Conservation (phyloP, 768 basidiomycete genomes). For the Pleurotus platypus region DNA sequence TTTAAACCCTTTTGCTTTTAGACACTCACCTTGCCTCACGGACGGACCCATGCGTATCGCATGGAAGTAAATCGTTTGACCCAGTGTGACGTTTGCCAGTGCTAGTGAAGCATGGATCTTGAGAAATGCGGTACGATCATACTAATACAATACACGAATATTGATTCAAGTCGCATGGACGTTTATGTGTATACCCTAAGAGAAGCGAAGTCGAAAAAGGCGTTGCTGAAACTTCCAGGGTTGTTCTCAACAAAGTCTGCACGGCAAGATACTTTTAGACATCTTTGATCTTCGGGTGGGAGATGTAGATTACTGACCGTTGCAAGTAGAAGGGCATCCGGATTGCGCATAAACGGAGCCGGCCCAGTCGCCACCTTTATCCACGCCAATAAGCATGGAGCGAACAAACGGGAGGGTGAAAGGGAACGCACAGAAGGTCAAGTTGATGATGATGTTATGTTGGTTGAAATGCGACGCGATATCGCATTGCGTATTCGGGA, state of each 20-base stretch:
- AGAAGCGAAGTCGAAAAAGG: conserved; percentile 63
- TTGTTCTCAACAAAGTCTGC: conserved; percentile 58
- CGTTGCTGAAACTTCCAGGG: conserved; percentile 52
- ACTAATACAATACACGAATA: no score
- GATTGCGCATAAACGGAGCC: conserved; percentile 39
- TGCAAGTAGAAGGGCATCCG: conserved; percentile 52
- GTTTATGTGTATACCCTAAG: conserved; percentile 34
- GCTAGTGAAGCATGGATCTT: no score
- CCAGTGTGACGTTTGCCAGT: no score
- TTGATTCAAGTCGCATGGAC: no score
- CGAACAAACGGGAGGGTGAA: background rate
- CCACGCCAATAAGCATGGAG: background rate
- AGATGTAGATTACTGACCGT: conserved; percentile 30
- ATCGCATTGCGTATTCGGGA: conserved; percentile 59
- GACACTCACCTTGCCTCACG: no score
- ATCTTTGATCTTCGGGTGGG: background rate
- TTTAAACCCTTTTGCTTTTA: no score
- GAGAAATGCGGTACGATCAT: no score
- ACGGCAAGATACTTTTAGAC: background rate
- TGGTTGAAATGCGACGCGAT: conserved; percentile 49
- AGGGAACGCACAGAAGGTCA: conserved; percentile 30
- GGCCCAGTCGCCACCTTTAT: conserved; percentile 52
- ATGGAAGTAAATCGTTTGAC: no score
- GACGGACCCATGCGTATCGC: no score
- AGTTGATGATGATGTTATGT: conserved; percentile 64